Percentiles rank a stretch among this genome's conserved stretches.
Evolutionary conservation across 306 rosid species (phyloP).

Genomic region (Dalbergia oliveri): DNA sequence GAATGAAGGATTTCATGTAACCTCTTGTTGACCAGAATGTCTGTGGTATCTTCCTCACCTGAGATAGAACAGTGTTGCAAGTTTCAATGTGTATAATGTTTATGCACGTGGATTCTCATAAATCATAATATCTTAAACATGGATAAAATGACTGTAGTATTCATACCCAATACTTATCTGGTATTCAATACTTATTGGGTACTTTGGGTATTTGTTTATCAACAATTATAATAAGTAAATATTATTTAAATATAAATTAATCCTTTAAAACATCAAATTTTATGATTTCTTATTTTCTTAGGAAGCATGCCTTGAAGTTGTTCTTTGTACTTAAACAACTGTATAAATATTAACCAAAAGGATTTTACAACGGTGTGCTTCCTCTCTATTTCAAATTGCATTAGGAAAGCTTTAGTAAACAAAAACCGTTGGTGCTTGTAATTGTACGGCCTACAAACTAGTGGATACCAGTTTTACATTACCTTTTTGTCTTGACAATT

Average conservation of each 20-base stretch:
- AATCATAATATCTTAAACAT: no score
- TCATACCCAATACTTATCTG: no score
- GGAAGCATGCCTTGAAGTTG: conserved; percentile 18
- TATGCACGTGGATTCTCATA: neutral
- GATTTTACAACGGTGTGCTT: conserved; percentile 2
- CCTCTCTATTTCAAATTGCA: conserved; percentile 22
- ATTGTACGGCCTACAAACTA: conserved; percentile 6
- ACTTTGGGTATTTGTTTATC: no score
- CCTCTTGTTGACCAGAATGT: conserved; percentile 46
- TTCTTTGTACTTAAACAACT: conserved; percentile 32
- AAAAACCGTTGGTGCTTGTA: conserved; percentile 9
- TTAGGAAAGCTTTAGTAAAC: neutral
- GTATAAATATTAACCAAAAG: conserved; percentile 7
- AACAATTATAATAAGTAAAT: no score
- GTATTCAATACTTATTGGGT: no score
- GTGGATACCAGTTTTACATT: conserved; percentile 33
- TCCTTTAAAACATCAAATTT: no score
- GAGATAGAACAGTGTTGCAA: conserved; percentile 28
- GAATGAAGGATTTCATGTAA: conserved; percentile 60
- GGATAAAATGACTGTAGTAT: no score
- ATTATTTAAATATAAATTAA: no score
- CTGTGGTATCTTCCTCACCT: conserved; percentile 62
- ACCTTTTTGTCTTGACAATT: conserved; percentile 28
- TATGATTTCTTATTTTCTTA: neutral
- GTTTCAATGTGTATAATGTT: conserved; percentile 1